These are phyloP conservation scores for Thoreauomyces humboldtii DNA, from an alignment of 192 early-diverging fungal species.

Conservation along the genomic window DNA sequence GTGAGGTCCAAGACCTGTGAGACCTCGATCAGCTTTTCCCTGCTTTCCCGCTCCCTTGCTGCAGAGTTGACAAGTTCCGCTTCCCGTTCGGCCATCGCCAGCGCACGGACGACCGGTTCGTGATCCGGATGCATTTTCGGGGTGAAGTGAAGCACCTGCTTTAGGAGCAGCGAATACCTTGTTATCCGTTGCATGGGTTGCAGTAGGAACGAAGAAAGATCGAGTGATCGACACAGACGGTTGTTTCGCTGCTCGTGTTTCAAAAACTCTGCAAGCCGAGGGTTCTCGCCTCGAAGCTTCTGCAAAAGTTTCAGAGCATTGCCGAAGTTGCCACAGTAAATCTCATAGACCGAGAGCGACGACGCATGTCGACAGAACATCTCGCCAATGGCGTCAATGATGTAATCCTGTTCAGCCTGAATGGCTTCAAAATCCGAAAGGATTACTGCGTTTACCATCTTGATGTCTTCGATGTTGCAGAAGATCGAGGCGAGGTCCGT, in stretches of 20 bases:
- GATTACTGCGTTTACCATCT: slow-evolving; percentile 63
- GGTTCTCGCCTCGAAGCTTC: slow-evolving; percentile 49
- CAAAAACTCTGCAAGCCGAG: slow-evolving; percentile 56
- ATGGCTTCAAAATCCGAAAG: slow-evolving; percentile 65
- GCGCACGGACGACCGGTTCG: slow-evolving; percentile 36
- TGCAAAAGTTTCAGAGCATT: slow-evolving; percentile 62
- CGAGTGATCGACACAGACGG: slow-evolving; percentile 66
- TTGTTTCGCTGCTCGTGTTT: slow-evolving; percentile 59
- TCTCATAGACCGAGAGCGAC: slow-evolving; percentile 57
- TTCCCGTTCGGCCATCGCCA: slow-evolving; percentile 42
- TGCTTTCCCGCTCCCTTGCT: slow-evolving; percentile 45
- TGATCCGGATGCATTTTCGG: slow-evolving; percentile 50
- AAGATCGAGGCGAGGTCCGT: slow-evolving; percentile 44
- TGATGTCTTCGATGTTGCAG: slow-evolving; percentile 57
- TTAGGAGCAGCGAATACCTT: slow-evolving; percentile 53
- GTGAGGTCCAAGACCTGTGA: slow-evolving; percentile 56
- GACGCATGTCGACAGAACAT: slow-evolving; percentile 44
- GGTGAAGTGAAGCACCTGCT: slow-evolving; percentile 59
- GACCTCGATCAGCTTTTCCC: slow-evolving; percentile 51
- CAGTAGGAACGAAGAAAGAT: slow-evolving; percentile 72
- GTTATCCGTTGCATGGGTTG: slow-evolving; percentile 61
- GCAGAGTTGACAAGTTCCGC: slow-evolving; percentile 48
- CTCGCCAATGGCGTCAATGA: slow-evolving; percentile 53
- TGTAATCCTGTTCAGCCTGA: slow-evolving; percentile 48
- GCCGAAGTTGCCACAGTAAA: slow-evolving; percentile 67